phyloP scores from a whole-genome alignment of 805 yeast genomes.

The Pichia pseudocactophila region DNA sequence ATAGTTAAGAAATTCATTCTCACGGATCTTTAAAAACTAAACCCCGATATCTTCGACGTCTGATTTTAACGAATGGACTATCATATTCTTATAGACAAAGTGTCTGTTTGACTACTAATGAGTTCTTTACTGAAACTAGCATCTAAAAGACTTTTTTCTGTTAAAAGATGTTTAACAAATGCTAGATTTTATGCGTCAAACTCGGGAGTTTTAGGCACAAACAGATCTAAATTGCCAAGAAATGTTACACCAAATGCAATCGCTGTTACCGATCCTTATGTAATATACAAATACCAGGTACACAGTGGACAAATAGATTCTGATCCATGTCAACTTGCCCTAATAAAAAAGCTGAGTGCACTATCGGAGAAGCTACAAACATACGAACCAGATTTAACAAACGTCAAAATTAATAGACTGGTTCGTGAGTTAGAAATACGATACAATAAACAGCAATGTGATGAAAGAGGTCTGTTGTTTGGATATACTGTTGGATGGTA shows the following conservation, averaged over 20 bases:
- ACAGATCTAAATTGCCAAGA: neutral
- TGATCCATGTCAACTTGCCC: conserved; percentile 49
- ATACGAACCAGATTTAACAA: conserved; percentile 46
- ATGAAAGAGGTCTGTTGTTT: conserved; percentile 16
- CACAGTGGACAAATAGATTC: conserved; percentile 40
- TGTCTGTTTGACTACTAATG: too few species aligned
- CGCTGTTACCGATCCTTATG: conserved; percentile 48
- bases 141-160: too few species aligned
- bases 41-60: neutral
- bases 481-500: conserved; percentile 27
- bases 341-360: conserved; percentile 57
- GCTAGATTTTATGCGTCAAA: neutral
- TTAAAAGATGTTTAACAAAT: too few species aligned
- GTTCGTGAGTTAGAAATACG: conserved; percentile 28
- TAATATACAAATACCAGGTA: conserved; percentile 46
- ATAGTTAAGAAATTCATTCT: neutral
- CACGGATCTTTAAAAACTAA: neutral
- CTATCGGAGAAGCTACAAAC: conserved; percentile 54
- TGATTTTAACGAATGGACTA: too few species aligned
- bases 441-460: conserved; percentile 11
- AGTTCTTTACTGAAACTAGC: too few species aligned
- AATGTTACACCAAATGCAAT: neutral
- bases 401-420: conserved; percentile 33
- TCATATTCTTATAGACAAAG: too few species aligned
- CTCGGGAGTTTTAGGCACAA: conserved; percentile 7